Base-by-base conservation (phyloP, 2,329 filamentous ascomycete species). In the Fusarium transvaalense region DNA sequence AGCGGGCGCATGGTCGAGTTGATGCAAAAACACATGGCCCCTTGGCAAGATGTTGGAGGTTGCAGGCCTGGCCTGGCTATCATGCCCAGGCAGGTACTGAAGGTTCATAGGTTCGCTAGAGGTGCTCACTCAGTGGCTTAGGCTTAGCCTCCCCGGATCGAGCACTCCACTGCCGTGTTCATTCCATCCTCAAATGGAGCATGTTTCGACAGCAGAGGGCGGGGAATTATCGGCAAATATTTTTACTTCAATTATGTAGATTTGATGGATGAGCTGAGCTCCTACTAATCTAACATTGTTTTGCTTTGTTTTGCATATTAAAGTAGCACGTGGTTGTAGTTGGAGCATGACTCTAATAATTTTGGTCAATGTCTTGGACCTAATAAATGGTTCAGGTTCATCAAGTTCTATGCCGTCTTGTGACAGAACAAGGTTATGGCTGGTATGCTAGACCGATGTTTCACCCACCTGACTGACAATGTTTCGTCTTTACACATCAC, bases 1-100 rank as follows among this genome's bases (percentile, higher is more conserved):
- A 66, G 60, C 51, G 46, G 60, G 66, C 68, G 71, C 71, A 75
- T 74, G 47, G 65, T 71, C 58, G 52, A 66, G 61, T 73, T 64
- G 66, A 73, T 53, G 56, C 60, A 73, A 66, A 73, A 73, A 73
- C 72, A 72, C 62, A 71, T 71, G 65, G 70, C 70, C 63, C 68
- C 71, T 74, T 74, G 64, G 68, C 52, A 61, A 61, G 61, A 71
- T 73, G 68, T 65, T 73, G 66, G 66, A 68, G 56, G 65, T 68
- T 64, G 39, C 62, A 69, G 56, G 56, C 64, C 56, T 59, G 47
- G 23, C 50, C 42, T 47, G 31, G 55, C 61, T 66, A 69, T 69
- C 66, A 68, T 51, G 25, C 46, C 23, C 17, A 25, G 21, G 46
- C 19, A 66, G 66, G 61, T 39, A 25, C 23, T 42, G 15, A 19